Evolutionary conservation across 768 basidiomycete genomes (phyloP).

Genomic region (Lactarius akahatsu): DNA sequence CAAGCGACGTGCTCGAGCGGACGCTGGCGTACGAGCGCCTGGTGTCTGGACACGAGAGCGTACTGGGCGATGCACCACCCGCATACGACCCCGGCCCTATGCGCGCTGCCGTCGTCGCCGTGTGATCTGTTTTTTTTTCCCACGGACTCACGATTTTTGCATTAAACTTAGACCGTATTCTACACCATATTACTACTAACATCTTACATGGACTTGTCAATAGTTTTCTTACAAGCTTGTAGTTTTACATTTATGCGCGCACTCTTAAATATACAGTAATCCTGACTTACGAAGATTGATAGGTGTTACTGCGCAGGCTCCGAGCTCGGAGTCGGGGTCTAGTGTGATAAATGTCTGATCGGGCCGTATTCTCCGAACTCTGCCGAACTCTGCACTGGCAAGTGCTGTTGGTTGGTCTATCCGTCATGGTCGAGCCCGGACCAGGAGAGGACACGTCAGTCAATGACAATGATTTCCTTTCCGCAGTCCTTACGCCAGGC

Average conservation of each 20-base stretch:
- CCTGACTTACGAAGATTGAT: background rate
- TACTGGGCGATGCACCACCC: constrained; percentile 82
- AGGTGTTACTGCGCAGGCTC: too few relatives aligned
- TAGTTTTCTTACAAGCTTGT: background rate
- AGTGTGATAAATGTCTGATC: too few relatives aligned
- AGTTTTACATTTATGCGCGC: background rate
- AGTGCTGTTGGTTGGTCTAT: background rate
- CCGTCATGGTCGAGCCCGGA: background rate
- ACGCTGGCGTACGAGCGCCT: constrained; percentile 62
- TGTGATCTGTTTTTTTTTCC: background rate
- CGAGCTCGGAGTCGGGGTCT: too few relatives aligned
- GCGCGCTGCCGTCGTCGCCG: background rate
- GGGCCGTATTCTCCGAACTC: background rate
- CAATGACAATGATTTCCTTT: constrained; percentile 41
- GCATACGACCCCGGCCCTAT: constrained; percentile 48
- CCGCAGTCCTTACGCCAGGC: constrained; percentile 66
- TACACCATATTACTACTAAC: background rate
- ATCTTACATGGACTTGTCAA: background rate
- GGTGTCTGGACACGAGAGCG: constrained; percentile 78
- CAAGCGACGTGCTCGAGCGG: constrained; percentile 47
- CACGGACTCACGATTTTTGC: background rate
- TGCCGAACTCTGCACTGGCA: background rate
- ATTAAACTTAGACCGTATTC: background rate
- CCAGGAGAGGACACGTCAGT: background rate
- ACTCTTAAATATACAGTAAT: background rate